Base-by-base conservation (phyloP, 169 alveolate species). In the Plasmodium relictum region DNA sequence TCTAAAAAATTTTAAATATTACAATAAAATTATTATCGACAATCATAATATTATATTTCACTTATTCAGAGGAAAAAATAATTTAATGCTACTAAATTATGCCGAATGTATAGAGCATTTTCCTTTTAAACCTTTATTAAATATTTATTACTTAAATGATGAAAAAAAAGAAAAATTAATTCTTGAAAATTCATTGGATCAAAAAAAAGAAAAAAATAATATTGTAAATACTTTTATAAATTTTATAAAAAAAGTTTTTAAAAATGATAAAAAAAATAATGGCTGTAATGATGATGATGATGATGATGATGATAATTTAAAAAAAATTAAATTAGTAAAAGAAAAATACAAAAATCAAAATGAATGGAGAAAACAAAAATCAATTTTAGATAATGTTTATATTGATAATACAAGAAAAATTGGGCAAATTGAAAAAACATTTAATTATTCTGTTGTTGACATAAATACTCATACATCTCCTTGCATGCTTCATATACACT, bases 401-500 rank as follows among this genome's bases (percentile, higher is more conserved):
- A 65, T 78, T 69, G 78, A 54, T 45, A 58, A 78, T 6, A 18
- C 6, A 31, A 52, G 89, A 58, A 78, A 78, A 66, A 78, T 78
- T 37, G 74, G 89, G 16, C 80, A 78, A 69, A 78, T 78, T 18
- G 89, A 63, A 78, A 78, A 78, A 50, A 78, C 89, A 24, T 78
- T 78, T 58, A 78, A 78, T 24, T 78, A 78, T 54, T 78, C 89
- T 9, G 65, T 78, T 20, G 45, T 78, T 78, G 89, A 78, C 41
- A 63, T 72, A 54, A 48, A 78, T 6, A 78, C 89, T 26, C 78
- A 63, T 58, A 63, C 89, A 18, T 78, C 89, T 0, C 89, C 89
- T 20, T 78, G 89, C n/a, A 44, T 78, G 22, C 89, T 78, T 56
- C 89, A 78, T 56, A 78, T 78, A 52, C 89, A 78, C 68, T 78